These are phyloP conservation scores for Kwoniella botswanensis DNA, from an alignment of 768 basidiomycete genomes.

Conservation along the genomic window DNA sequence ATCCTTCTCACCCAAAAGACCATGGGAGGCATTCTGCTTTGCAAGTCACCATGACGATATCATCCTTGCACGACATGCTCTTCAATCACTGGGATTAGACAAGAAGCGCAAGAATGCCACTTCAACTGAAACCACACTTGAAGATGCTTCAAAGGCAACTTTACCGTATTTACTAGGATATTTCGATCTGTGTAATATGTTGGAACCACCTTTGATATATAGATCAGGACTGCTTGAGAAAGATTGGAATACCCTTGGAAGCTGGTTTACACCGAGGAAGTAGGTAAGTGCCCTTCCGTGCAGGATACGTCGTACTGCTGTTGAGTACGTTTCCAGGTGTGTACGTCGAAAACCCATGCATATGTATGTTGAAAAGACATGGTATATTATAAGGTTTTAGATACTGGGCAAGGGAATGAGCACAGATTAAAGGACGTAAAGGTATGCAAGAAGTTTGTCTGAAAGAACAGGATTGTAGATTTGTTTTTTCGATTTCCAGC, in stretches of 20 bases:
- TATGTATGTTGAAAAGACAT: too few species aligned
- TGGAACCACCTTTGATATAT: not conserved
- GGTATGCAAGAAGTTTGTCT: too few species aligned
- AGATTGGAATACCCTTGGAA: not conserved
- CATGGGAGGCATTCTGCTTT: conserved; percentile 16
- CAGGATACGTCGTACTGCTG: too few species aligned
- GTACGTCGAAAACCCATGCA: too few species aligned
- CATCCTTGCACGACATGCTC: not conserved
- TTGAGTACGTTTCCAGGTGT: too few species aligned
- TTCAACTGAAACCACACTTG: not conserved
- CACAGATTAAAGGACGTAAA: too few species aligned
- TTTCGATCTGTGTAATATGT: not conserved
- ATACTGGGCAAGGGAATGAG: too few species aligned
- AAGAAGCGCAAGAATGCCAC: conserved; percentile 2
- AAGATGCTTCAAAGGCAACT: not conserved
- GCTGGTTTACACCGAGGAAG: not conserved
- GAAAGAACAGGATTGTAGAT: too few species aligned
- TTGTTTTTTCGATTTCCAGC: too few species aligned
- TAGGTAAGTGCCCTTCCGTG: not conserved
- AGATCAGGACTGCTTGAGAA: not conserved
- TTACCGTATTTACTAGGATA: conserved; percentile 1
- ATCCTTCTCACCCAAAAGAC: not conserved
- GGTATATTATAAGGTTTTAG: too few species aligned
- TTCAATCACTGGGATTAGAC: not conserved
- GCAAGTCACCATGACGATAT: conserved; percentile 5